Conservation (phyloP, 345 rosid species). For the Syzygium oleosum region DNA sequence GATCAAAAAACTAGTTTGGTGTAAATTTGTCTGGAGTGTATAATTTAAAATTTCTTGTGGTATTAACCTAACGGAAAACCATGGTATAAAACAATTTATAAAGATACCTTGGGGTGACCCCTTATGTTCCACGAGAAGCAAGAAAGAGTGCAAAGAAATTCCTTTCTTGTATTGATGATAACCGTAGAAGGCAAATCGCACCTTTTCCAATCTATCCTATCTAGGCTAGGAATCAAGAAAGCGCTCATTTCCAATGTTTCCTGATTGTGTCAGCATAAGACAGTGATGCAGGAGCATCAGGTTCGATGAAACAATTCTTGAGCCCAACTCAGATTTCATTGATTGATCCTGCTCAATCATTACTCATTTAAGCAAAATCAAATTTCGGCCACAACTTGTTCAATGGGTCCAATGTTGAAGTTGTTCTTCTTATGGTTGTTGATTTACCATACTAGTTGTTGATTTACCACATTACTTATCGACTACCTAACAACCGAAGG, state of each 20-base stretch:
- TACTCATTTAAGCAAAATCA: neutral
- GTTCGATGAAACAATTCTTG: neutral
- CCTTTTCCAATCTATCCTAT: neutral
- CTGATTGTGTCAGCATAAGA: neutral
- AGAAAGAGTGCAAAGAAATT: neutral
- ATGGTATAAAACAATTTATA: no score
- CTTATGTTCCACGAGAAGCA: neutral
- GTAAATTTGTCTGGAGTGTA: no score
- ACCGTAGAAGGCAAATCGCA: neutral
- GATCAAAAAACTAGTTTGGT: no score
- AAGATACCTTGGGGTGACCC: neutral
- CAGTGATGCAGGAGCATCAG: neutral
- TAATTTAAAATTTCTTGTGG: no score
- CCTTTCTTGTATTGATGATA: neutral
- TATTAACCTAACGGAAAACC: no score
- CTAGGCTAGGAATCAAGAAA: neutral
- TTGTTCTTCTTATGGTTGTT: neutral
- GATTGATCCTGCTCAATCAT: neutral
- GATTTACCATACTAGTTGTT: neutral
- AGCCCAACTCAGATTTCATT: neutral
- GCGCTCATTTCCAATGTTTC: neutral
- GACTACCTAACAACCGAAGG: no score
- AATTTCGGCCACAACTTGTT: neutral
- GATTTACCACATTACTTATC: no score
- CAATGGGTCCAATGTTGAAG: neutral